Evolutionary conservation across 306 rosid genomes (phyloP), one percentile per base, ranked within the genome.

Genomic region (Lathyrus oleraceus): DNA sequence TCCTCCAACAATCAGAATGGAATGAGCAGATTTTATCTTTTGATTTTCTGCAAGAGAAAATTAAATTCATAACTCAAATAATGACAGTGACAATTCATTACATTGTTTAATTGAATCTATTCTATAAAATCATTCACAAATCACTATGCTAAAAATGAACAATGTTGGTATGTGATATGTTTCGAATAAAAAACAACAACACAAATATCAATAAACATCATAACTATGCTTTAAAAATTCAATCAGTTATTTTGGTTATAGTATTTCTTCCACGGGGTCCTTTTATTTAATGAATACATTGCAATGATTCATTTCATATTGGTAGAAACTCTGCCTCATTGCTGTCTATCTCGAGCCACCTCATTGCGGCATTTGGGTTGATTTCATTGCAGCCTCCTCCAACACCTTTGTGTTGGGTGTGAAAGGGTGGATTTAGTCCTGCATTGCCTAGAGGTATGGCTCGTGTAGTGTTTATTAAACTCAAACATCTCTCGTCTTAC

Each of bases 1-100:
- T 10, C 98, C 98, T 70, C 92, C 98, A 64, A 92, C 82, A 54
- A 92, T 83, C 82, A 92, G 79, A 77, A 92, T 81, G 59, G 96
- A 87, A 6, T 19, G 59, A 49, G 98, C 85, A 8, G 89, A 79
- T 53, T 72, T 79, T 60, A 92, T 92, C 86, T 82, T 86, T 54
- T 65, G 77, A 67, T 80, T 60, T 57, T 89, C 98, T 89, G 89
- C 64, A 68, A 77, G 17, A 56, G 48, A 45, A 78, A 65, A 80
- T 45, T 49, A 68, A 54, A 43, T 51, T 59, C 36, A 74, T 59
- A 21, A 60, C 28, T 75, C 71, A 63, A 44, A 36, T 11, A 17
- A 39, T 64, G 56, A 42, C 45, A 36, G 43, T 35, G 30, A 40
- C 72, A 61, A 73, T 21, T 67, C 47, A 76, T 43, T 20, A 59